A percentile compares a stretch with the other conserved stretches of the same genome.
Evolutionary conservation across 2,329 filamentous ascomycete genomes (phyloP).

Genomic region (Neonectria neomacrospora): DNA sequence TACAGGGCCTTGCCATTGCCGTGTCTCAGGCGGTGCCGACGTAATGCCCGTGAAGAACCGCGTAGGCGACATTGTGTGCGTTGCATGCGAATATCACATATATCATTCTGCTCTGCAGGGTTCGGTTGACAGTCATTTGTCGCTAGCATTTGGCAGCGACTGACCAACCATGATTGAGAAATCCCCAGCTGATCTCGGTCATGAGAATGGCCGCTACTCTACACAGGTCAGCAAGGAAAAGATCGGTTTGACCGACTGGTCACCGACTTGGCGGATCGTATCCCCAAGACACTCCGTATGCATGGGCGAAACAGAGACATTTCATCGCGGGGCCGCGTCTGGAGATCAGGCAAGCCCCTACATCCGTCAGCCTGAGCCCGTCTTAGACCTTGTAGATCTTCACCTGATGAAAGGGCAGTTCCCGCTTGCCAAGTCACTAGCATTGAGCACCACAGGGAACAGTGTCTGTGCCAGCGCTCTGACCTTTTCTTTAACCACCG

Average conservation of each 20-base stretch:
- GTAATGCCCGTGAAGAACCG: not conserved
- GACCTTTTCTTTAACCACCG: not conserved
- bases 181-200: not conserved
- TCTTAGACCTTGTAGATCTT: not conserved
- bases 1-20: too few relatives aligned
- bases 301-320: not conserved
- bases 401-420: not conserved
- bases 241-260: not conserved
- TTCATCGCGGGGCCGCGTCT: not conserved
- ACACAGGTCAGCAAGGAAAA: not conserved
- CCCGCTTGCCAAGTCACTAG: not conserved
- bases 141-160: too few relatives aligned
- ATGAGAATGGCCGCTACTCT: not conserved
- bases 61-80: not conserved
- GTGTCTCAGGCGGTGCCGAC: not conserved
- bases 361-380: not conserved
- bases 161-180: not conserved
- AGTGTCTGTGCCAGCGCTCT: not conserved
- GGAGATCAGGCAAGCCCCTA: not conserved
- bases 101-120: not conserved
- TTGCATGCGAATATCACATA: not conserved
- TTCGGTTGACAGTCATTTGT: not conserved
- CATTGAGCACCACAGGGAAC: not conserved
- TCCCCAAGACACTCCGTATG: not conserved
- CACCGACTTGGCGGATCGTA: too few relatives aligned